phyloP scores from a whole-genome alignment of 352 stramenopile species.

The Saprolegnia diclina region DNA sequence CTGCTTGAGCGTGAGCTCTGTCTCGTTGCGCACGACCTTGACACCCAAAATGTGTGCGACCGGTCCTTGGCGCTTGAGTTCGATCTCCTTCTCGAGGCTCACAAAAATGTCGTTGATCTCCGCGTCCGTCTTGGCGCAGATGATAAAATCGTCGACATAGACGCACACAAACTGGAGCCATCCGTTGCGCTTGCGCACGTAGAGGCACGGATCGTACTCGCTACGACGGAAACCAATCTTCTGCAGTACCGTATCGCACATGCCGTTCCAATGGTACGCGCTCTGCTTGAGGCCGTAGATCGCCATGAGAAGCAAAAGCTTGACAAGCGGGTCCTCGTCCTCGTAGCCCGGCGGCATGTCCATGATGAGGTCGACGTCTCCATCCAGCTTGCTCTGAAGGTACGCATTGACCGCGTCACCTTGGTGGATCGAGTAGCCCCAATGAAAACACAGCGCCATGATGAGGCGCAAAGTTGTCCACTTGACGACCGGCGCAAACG shows the following conservation, averaged over 20 bases:
- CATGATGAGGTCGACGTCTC: slow-evolving; percentile 10
- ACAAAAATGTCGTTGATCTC: slow-evolving; percentile 17
- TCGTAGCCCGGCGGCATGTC: slow-evolving; percentile 2
- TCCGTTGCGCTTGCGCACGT: not conserved
- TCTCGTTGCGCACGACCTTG: not conserved
- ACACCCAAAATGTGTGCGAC: slow-evolving; percentile 8
- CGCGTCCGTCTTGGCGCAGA: slow-evolving; percentile 4
- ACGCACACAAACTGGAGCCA: slow-evolving; percentile 18
- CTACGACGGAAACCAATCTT: slow-evolving; percentile 21
- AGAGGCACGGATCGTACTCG: slow-evolving; percentile 29
- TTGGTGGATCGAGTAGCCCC: slow-evolving; percentile 3
- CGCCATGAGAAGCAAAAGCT: slow-evolving; percentile 6
- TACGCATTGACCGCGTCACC: slow-evolving; percentile 11
- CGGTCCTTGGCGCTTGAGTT: slow-evolving; percentile 15
- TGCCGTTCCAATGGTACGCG: slow-evolving; percentile 23
- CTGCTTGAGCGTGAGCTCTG: not conserved
- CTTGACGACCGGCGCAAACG: slow-evolving; percentile 26
- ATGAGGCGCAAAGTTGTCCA: slow-evolving; percentile 24
- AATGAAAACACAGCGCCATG: slow-evolving; percentile 10
- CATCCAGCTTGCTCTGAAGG: not conserved
- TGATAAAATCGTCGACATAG: slow-evolving; percentile 32
- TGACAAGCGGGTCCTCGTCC: not conserved
- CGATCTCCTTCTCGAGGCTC: not conserved
- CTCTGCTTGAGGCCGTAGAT: slow-evolving; percentile 28
- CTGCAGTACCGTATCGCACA: slow-evolving; percentile 18